Base-by-base conservation (phyloP, 257 asterid species). In the Echites panduratus region DNA sequence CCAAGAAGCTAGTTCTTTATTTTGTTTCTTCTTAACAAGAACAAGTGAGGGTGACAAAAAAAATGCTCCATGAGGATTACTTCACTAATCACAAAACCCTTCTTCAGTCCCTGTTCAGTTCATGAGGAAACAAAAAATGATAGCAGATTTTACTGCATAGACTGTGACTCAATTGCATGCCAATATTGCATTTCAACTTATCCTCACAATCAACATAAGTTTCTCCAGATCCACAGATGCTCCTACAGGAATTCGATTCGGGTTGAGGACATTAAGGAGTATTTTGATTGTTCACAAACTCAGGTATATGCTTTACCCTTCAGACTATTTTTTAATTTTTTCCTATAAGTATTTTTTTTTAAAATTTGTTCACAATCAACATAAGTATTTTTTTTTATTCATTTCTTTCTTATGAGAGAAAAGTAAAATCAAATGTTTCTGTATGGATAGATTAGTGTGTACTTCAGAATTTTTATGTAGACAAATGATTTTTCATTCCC, bases 221-320 rank as follows among this genome's bases (percentile, higher is more conserved):
- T 11, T 47, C 5, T 67, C 58, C 22, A 67, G 50, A 44, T 67
- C 22, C 16, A 11, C 71, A 67, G 20, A 26, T 67, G 26, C 43
- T 22, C 41, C 41, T 45, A 67, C 11, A 47, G 1, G 26, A 54
- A 24, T 24, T 10, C 59, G 48, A 3, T 27, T 68, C 61, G 72
- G 27, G 32, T 27, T 48, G 72, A 26, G 45, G 45, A 68, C 16
- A 68, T 47, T 9, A 48, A 48, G 58, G 0, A 68, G 11, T 13
- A 68, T 9, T 26, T 68, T 48, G 59, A 48, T 68, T 48, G 61
- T 68, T 68, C 61, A 47, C 24, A 48, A 27, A 68, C 48, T 68
- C 61, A 68, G 27, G 61, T 47, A 68, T 27, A 16, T 5, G 9
- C 72, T 40, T 47, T 26, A 1, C 3, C 20, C 41, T 27, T 12